Evolutionary conservation across 1,284 basidiomycete genomes (phyloP).

Genomic region (Pholiota adiposa): DNA sequence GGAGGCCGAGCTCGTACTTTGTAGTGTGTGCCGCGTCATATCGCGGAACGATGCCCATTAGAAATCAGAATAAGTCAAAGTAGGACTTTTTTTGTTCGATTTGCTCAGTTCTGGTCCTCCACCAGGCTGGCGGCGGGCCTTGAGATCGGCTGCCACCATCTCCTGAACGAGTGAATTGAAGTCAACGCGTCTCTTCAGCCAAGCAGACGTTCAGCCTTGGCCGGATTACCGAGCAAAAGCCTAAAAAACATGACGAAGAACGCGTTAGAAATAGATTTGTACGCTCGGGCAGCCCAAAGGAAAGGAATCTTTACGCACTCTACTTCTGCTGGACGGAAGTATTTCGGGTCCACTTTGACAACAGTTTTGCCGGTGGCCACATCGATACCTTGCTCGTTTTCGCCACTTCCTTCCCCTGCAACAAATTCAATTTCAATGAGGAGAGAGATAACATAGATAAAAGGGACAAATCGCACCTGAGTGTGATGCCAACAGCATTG

Average conservation of each 20-base stretch:
- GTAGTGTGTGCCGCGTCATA: too few species aligned
- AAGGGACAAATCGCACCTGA: constrained; percentile 51
- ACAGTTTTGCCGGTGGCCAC: constrained; percentile 66
- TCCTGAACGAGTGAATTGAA: constrained; percentile 85
- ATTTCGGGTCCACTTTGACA: constrained; percentile 80
- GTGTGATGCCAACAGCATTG: constrained; percentile 60
- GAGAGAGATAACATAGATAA: constrained; percentile 1
- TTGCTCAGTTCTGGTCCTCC: constrained; percentile 74
- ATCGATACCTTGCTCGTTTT: constrained; percentile 79
- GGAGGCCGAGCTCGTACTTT: too few species aligned
- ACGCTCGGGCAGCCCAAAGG: constrained; percentile 9
- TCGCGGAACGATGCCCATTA: too few species aligned
- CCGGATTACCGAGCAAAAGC: constrained; percentile 79
- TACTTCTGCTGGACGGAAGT: constrained; percentile 92
- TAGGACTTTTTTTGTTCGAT: not conserved
- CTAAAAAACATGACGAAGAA: constrained; percentile 43
- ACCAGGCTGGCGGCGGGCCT: constrained; percentile 70
- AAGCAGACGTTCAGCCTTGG: constrained; percentile 82
- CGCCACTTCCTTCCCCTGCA: constrained; percentile 73
- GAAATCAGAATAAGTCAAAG: too few species aligned
- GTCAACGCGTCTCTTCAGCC: constrained; percentile 83
- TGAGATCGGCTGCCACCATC: constrained; percentile 85
- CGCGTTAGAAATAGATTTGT: constrained; percentile 1
- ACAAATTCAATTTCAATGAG: constrained; percentile 6
- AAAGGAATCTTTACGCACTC: constrained; percentile 60